These are phyloP conservation scores for Suillus occidentalis DNA, from an alignment of 768 basidiomycete species.

Conservation along the genomic window DNA sequence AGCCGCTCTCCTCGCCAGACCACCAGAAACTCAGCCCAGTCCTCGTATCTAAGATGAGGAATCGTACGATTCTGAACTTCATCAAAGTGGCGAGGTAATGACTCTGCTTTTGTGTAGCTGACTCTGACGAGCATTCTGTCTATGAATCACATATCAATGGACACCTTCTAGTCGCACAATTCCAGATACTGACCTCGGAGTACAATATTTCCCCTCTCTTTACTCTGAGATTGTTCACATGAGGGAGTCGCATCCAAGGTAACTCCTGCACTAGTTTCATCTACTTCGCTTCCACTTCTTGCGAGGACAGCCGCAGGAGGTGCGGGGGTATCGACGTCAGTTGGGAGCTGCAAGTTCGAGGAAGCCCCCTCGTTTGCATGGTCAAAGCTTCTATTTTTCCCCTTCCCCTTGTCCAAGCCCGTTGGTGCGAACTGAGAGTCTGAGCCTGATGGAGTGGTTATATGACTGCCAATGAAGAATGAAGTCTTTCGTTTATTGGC, in stretches of 20 bases:
- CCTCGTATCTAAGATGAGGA: constrained; percentile 57
- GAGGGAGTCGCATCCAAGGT: constrained; percentile 30
- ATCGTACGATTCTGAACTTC: constrained; percentile 67
- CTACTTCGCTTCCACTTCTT: constrained; percentile 54
- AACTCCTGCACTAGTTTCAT: constrained; percentile 66
- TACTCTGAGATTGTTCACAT: constrained; percentile 20
- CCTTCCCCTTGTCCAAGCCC: constrained; percentile 22
- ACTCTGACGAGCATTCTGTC: constrained; percentile 90
- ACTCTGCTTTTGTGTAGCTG: constrained; percentile 58
- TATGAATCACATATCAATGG: constrained; percentile 34
- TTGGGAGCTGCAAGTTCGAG: background rate
- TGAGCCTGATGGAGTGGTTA: background rate
- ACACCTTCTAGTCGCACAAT: background rate
- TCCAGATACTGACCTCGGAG: constrained; percentile 62
- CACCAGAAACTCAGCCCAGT: constrained; percentile 83
- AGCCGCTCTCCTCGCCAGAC: constrained; percentile 77
- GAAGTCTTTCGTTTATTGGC: background rate
- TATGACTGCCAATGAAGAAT: background rate
- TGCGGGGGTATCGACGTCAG: constrained; percentile 36
- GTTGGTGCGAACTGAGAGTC: background rate
- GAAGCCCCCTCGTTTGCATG: constrained; percentile 12
- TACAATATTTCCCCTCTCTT: constrained; percentile 52
- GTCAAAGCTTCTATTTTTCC: constrained; percentile 24
- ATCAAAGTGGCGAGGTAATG: constrained; percentile 54
- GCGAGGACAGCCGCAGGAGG: constrained; percentile 68